Conservation (phyloP, 345 rosid species). For the Erodium maritimum region DNA sequence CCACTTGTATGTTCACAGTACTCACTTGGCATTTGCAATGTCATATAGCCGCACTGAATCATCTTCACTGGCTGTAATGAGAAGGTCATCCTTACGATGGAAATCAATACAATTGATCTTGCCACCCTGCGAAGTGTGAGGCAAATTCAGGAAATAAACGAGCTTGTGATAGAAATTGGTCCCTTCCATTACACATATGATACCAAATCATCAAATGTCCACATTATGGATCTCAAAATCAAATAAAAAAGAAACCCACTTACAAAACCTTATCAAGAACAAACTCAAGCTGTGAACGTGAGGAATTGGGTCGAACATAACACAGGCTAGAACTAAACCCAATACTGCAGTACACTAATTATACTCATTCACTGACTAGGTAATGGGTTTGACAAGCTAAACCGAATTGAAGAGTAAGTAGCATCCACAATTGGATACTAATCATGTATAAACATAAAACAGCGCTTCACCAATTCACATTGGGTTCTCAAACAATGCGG, state of each 20-base stretch:
- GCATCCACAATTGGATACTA: neutral
- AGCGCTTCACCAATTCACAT: neutral
- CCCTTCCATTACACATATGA: constrained; percentile 1
- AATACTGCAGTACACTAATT: neutral
- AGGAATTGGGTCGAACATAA: too few relatives aligned
- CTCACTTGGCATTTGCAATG: constrained; percentile 83
- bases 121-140: constrained; percentile 44
- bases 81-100: constrained; percentile 79
- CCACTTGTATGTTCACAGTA: neutral
- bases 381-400: neutral
- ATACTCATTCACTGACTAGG: neutral
- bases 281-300: too few relatives aligned
- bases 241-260: too few relatives aligned
- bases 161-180: neutral
- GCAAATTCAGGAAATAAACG: neutral
- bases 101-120: constrained; percentile 78
- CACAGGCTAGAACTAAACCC: neutral
- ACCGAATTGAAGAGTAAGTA: neutral
- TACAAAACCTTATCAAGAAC: too few relatives aligned
- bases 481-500: neutral
- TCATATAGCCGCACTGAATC: constrained; percentile 89
- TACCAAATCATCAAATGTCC: neutral
- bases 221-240: too few relatives aligned
- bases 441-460: neutral
- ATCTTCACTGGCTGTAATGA: constrained; percentile 89